A percentile compares a stretch with the other conserved stretches of the same genome.
Conservation (phyloP, 2,329 filamentous ascomycete genomes). For the Colletotrichum cuscutae region DNA sequence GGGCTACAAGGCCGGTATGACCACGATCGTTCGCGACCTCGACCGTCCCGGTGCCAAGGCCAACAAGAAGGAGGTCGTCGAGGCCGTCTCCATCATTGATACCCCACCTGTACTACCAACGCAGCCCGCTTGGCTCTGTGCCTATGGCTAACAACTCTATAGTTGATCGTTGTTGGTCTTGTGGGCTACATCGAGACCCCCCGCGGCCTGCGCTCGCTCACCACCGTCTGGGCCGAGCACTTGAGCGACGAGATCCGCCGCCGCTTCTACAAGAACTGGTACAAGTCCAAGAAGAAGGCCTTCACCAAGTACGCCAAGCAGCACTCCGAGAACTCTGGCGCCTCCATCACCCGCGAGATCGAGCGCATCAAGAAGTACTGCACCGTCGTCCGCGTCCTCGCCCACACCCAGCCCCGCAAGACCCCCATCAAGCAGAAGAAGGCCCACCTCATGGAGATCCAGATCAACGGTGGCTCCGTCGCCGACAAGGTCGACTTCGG, state of each 20-base stretch:
- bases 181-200: conserved; percentile 99
- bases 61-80: conserved; percentile 98
- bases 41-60: conserved; percentile 99
- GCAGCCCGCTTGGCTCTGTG: conserved; percentile 82
- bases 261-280: conserved; percentile 99
- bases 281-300: conserved; percentile 99
- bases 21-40: conserved; percentile 98
- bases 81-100: conserved; percentile 89
- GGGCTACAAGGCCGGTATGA: conserved; percentile 99
- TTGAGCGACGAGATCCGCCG: conserved; percentile 98
- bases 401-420: conserved; percentile 99
- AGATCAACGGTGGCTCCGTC: conserved; percentile 97
- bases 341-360: conserved; percentile 94
- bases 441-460: conserved; percentile 99
- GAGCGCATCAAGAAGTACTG: conserved; percentile 99
- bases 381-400: conserved; percentile 98
- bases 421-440: conserved; percentile 99
- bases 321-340: conserved; percentile 92
- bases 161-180: conserved; percentile 99
- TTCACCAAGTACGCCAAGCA: conserved; percentile 99
- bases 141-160: conserved; percentile 76
- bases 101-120: conserved; percentile 94
- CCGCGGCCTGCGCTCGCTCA: conserved; percentile 98
- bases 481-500: conserved; percentile 98
- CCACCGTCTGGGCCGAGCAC: conserved; percentile 99